Base-by-base conservation (phyloP, 495 filamentous ascomycete species). In the Hypoxylon cercidicola region DNA sequence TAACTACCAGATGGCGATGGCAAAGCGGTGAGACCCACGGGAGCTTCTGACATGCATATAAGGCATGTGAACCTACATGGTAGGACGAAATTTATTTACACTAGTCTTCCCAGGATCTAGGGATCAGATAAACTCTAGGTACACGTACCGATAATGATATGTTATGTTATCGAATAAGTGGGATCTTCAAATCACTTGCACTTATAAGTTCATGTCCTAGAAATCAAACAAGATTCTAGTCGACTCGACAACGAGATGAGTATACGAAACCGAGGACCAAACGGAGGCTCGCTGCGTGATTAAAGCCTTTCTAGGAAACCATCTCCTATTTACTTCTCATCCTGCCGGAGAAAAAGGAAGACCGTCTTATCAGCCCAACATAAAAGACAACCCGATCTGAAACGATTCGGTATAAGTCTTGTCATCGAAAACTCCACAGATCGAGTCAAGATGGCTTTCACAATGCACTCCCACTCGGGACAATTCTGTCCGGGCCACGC, bases 391-490 rank as follows among this genome's bases (percentile, higher is more conserved):
- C 34, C 41, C 41, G 25, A 28, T 28, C 25, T 28, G 25, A 28
- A 7, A 28, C 25, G 25, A 28, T 28, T 28, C 3, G 25, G 25
- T 28, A 28, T 57, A 53, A 8, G 16, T 19, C 19, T 45, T 9
- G 9, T 45, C 18, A 13, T 10, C 5, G 15, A 9, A 11, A 45
- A 5, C 19, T 23, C 43, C 43, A 63, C 11, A 62, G 18, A 28
- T 28, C 25, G 25, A 7, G 25, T 8, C 56, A 70, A 47, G 43
- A 99, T 99, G 95, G 93, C 95, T 9, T 96, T 95, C 81, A 93
- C 95, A n/a, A 95, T 97, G 78, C 96, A 99, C 78, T 95, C 91
- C 74, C 95, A 99, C 81, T 97, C 93, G 46, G 96, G 95, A 49
- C 91, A 98, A 77, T 98, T 98, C 84, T 99, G 96, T 79, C 88